Base-by-base conservation (phyloP, 2,329 filamentous ascomycete genomes). In the Davidsoniella neocaledoniae region DNA sequence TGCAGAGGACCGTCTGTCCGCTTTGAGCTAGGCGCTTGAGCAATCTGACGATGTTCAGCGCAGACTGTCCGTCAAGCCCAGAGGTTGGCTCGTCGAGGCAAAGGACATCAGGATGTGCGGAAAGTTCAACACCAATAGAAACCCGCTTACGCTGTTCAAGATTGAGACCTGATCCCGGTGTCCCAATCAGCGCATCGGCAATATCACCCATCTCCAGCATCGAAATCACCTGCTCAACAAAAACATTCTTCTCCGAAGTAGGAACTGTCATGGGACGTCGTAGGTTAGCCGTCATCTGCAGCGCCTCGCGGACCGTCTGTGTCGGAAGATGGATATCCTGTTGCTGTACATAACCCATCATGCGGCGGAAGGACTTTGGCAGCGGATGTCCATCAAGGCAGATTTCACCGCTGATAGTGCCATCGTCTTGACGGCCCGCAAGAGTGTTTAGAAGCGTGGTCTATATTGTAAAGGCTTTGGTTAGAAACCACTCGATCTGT, bases 401-500 rank as follows among this genome's bases (percentile, higher is more conserved):
- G 69, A 88, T 82, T 47, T 83, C 78, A 42, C 85, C 85, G 16
- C 67, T 68, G 23, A 90, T 82, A 2, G 82, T 79, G 56, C 85
- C 85, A 64, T 85, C 83, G 1, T 81, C 87, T 52, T 83, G 82
- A 57, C 84, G 77, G 54, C 83, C 83, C 4, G 86, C 86, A 29
- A 94, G 71, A 2, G 86, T 83, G 61, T 93, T 86, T 5, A 93
- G 68, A 2, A 94, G 72, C 0, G 86, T 91, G 0, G 86, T 93
- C 64, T 93, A 8, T 7, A 8, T 10, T 29, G 10, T 3, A 9
- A 10, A 29, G 7, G 26, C 26, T 29, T 29, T 29, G 7, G 26
- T 29, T 29, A 29, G 26, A 29, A 10, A 7, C 26, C 26, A 29
- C 7, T 29, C 6, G 26, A 10, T 29, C 5, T 29, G 26, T 29